Percentiles rank a stretch among this genome's conserved stretches.
phyloP scores from a whole-genome alignment of 2,329 filamentous ascomycete genomes.

The Zarea fungicola region DNA sequence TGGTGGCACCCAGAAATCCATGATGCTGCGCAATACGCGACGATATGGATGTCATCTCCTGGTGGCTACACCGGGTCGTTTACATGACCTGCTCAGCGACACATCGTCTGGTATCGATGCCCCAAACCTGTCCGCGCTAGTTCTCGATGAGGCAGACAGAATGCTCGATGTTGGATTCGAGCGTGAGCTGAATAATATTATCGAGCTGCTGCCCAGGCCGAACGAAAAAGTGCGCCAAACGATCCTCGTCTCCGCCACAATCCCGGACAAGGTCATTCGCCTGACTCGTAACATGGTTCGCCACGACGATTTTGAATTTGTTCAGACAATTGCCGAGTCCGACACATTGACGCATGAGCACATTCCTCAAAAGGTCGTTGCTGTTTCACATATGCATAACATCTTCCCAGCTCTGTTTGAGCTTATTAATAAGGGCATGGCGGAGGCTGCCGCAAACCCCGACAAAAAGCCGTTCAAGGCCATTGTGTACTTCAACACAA shows the following conservation, averaged over 20 bases:
- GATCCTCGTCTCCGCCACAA: constrained; percentile 91
- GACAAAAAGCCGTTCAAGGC: constrained; percentile 73
- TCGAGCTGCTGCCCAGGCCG: constrained; percentile 56
- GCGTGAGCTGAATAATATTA: constrained; percentile 58
- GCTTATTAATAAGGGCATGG: constrained; percentile 58
- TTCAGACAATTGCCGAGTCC: constrained; percentile 79
- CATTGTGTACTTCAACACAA: constrained; percentile 88
- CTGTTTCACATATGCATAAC: constrained; percentile 66
- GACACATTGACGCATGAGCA: constrained; percentile 80
- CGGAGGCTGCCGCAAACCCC: constrained; percentile 34
- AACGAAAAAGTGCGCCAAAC: constrained; percentile 70
- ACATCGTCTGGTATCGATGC: constrained; percentile 56
- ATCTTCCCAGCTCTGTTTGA: constrained; percentile 72
- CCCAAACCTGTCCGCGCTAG: constrained; percentile 82
- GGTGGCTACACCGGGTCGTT: constrained; percentile 82
- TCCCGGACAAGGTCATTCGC: constrained; percentile 74
- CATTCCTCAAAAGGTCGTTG: constrained; percentile 74
- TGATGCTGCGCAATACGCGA: constrained; percentile 63
- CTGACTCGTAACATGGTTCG: constrained; percentile 77
- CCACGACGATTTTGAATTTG: constrained; percentile 73
- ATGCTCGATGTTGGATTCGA: constrained; percentile 95
- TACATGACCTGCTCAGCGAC: constrained; percentile 76
- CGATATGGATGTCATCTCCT: constrained; percentile 79
- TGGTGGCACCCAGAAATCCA: constrained; percentile 75
- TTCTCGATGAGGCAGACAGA: constrained; percentile 95